A percentile compares a stretch with the other conserved stretches of the same genome.
Evolutionary conservation across 192 early-diverging fungal genomes (phyloP).

Genomic region (Diversispora eburnea): DNA sequence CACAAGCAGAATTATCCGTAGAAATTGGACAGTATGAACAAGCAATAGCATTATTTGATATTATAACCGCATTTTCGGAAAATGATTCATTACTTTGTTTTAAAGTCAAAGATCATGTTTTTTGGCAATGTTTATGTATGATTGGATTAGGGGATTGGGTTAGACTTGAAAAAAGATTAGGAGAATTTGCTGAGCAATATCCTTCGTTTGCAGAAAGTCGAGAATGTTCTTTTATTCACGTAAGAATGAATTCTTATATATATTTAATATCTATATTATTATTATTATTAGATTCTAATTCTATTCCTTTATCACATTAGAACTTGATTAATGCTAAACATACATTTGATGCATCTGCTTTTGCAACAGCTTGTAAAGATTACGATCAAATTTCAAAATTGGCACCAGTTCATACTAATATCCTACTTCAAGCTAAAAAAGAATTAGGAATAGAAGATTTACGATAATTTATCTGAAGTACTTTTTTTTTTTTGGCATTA

Average conservation of each 20-base stretch:
- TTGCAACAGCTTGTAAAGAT: slow-evolving; percentile 22
- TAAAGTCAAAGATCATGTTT: slow-evolving; percentile 10
- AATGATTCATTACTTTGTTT: slow-evolving; percentile 13
- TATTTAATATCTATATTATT: neutral
- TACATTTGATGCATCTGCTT: slow-evolving; percentile 26
- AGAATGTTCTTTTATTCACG: slow-evolving; percentile 21
- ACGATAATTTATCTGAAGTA: neutral
- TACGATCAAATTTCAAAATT: slow-evolving; percentile 20
- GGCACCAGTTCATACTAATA: slow-evolving; percentile 19
- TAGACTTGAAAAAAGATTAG: slow-evolving; percentile 15
- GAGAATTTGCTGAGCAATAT: slow-evolving; percentile 1
- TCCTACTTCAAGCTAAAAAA: slow-evolving; percentile 19
- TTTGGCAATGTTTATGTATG: slow-evolving; percentile 18
- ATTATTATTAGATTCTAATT: neutral
- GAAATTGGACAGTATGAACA: slow-evolving; percentile 26
- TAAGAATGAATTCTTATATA: neutral
- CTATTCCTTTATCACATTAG: neutral
- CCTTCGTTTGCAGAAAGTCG: slow-evolving; percentile 27
- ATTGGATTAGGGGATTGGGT: slow-evolving; percentile 24
- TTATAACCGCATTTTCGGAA: neutral
- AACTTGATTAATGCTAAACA: slow-evolving; percentile 14
- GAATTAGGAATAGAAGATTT: slow-evolving; percentile 25
- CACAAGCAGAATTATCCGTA: slow-evolving; percentile 25
- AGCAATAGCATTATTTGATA: slow-evolving; percentile 18
- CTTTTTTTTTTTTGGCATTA: too few relatives aligned